These are phyloP conservation scores for Cichorium intybus DNA, from an alignment of 140 eudicot genomes.

Conservation along the genomic window DNA sequence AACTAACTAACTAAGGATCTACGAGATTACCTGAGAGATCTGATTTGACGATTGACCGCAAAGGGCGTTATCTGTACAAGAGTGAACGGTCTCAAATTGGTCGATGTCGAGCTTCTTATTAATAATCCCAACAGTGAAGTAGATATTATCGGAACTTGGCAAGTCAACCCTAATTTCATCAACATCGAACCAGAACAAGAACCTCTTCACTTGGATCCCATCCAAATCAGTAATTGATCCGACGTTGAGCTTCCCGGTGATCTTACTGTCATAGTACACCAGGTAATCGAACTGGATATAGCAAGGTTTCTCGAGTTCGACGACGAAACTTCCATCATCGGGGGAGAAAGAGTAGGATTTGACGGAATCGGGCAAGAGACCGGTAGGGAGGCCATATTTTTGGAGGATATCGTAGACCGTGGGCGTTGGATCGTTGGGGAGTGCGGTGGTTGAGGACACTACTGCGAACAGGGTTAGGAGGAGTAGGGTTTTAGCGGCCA, in stretches of 20 bases:
- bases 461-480: slow-evolving; percentile 17
- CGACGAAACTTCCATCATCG: slow-evolving; percentile 63
- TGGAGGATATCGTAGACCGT: slow-evolving; percentile 69
- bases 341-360: slow-evolving; percentile 47
- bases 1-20: slow-evolving; percentile 5
- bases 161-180: slow-evolving; percentile 86
- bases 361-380: slow-evolving; percentile 80
- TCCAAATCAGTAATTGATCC: slow-evolving; percentile 71
- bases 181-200: slow-evolving; percentile 73
- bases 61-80: slow-evolving; percentile 60
- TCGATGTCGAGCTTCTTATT: slow-evolving; percentile 72
- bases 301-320: slow-evolving; percentile 50
- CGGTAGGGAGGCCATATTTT: slow-evolving; percentile 72
- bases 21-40: slow-evolving; percentile 28
- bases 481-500: slow-evolving; percentile 32
- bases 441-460: slow-evolving; percentile 13
- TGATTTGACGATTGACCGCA: slow-evolving; percentile 17
- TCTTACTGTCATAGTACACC: slow-evolving; percentile 61
- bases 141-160: slow-evolving; percentile 67
- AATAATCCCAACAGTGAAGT: slow-evolving; percentile 76
- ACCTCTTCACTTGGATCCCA: slow-evolving; percentile 67
- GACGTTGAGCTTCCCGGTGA: slow-evolving; percentile 55
- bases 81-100: slow-evolving; percentile 71
- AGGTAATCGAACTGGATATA: slow-evolving; percentile 75
- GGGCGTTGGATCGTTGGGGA: slow-evolving; percentile 23